Conservation (phyloP, 148 eudicot species). For the Fallopia convolvulus region DNA sequence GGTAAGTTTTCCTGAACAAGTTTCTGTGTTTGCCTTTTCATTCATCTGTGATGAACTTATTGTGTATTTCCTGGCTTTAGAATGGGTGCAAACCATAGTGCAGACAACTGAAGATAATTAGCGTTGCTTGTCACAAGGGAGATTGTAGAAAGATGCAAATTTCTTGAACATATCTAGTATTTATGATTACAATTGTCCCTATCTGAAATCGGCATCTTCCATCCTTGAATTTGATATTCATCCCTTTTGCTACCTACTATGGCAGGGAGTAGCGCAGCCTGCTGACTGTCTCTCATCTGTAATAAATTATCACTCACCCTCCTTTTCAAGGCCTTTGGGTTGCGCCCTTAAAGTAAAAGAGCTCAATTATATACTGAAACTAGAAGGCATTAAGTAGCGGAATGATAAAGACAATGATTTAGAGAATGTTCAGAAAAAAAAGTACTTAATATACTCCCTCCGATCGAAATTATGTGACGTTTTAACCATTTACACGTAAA, state of each 20-base stretch:
- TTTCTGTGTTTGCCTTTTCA: not conserved
- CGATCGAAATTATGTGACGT: too few species aligned
- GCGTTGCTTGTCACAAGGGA: not conserved
- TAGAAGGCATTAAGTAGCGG: not conserved
- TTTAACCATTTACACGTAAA: too few species aligned
- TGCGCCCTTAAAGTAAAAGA: not conserved
- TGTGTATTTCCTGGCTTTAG: not conserved
- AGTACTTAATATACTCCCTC: not conserved
- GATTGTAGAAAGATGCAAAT: not conserved
- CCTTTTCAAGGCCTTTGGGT: not conserved
- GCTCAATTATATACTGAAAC: not conserved
- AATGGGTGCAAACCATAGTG: not conserved
- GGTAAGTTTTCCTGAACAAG: slow-evolving; percentile 32
- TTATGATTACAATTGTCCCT: not conserved
- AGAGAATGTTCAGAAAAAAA: not conserved
- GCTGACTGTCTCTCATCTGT: not conserved
- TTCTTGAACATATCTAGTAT: not conserved
- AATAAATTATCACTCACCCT: not conserved
- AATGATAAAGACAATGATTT: not conserved
- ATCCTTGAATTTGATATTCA: not conserved
- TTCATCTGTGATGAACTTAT: not conserved
- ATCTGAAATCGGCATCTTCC: not conserved
- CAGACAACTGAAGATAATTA: not conserved
- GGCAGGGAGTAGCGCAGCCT: not conserved
- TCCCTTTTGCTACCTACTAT: not conserved